Base-by-base conservation (phyloP, 169 alveolate species). In the Plasmodium adleri region DNA sequence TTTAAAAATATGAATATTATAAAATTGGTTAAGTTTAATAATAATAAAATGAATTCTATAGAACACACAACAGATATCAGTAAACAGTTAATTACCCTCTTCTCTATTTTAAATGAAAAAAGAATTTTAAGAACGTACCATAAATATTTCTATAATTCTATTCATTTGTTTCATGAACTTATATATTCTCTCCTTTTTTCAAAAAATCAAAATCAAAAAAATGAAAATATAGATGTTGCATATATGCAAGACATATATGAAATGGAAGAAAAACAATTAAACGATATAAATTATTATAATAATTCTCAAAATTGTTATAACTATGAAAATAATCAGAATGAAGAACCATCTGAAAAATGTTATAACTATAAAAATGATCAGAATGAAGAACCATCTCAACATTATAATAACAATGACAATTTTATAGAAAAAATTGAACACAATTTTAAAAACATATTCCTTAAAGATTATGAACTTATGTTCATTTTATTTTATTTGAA, bases 401-500 rank as follows among this genome's bases (percentile, higher is more conserved):
- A 39, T 39, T 39, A 32, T 1, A 62, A 22, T 9, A 73, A 49
- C 8, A 32, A 73, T 58, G 20, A n/a, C 6, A 24, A 20, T 56
- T 45, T 58, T 66, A 4, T 66, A 6, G 52, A 66, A 66, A 59
- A 60, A 20, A 60, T 59, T 45, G 72, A 74, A 39, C 47, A 32
- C 15, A 59, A 59, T 74, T 74, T 74, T 74, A 74, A 22, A 22
- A 74, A 74, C 12, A 60, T 10, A n/a, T 50, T 60, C 13, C 9
- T 74, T 22, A 59, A 39, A 45, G 88, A 74, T 28, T 4, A 20
- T 28, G 88, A 74, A 60, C 32, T 74, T 4, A 59, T 74, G 66
- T 67, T 74, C 47, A n/a, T 74, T 4, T 54, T 74, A 15, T 74
- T 74, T 39, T 74, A 74, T 24, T 74, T 74, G 63, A 74, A 60